A percentile compares a stretch with the other conserved stretches of the same genome.
Conservation (phyloP, 2,329 filamentous ascomycete genomes). For the Calonectria montana region DNA sequence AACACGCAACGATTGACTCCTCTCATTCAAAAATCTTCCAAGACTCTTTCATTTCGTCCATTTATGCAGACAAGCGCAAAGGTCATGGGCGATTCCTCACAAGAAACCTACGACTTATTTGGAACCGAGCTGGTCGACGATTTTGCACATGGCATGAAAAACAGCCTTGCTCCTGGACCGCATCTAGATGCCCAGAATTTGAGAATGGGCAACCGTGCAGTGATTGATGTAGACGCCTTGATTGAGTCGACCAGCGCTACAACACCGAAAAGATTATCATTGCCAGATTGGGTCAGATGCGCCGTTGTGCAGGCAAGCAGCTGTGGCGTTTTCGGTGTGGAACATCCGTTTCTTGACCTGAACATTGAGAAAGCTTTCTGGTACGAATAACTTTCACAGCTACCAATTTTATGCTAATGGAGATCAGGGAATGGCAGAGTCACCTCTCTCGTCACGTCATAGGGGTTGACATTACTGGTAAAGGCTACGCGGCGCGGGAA, state of each 20-base stretch:
- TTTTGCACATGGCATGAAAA: conserved; percentile 27
- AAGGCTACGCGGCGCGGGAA: conserved; percentile 30
- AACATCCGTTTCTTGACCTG: conserved; percentile 33
- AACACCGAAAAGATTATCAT: neutral
- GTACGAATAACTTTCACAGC: neutral
- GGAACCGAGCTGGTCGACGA: conserved; percentile 25
- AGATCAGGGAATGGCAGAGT: conserved; percentile 28
- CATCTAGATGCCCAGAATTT: conserved; percentile 31
- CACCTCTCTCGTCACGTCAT: conserved; percentile 28
- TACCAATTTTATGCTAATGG: neutral
- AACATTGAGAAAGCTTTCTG: conserved; percentile 30
- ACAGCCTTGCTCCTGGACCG: conserved; percentile 15
- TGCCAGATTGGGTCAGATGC: conserved; percentile 24
- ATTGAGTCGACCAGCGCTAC: neutral
- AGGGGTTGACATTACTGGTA: conserved; percentile 20
- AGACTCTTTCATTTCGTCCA: conserved; percentile 42
- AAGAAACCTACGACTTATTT: conserved; percentile 23
- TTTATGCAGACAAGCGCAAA: conserved; percentile 38
- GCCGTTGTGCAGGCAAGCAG: conserved; percentile 34
- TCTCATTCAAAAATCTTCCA: conserved; percentile 38
- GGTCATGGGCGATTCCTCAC: conserved; percentile 25
- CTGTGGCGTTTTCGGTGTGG: conserved; percentile 30
- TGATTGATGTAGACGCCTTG: conserved; percentile 18
- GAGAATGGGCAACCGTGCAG: conserved; percentile 27
- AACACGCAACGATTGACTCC: conserved; percentile 41